These are phyloP conservation scores for Erysimum pusillum DNA, from an alignment of 441 rosid species.

Conservation along the genomic window DNA sequence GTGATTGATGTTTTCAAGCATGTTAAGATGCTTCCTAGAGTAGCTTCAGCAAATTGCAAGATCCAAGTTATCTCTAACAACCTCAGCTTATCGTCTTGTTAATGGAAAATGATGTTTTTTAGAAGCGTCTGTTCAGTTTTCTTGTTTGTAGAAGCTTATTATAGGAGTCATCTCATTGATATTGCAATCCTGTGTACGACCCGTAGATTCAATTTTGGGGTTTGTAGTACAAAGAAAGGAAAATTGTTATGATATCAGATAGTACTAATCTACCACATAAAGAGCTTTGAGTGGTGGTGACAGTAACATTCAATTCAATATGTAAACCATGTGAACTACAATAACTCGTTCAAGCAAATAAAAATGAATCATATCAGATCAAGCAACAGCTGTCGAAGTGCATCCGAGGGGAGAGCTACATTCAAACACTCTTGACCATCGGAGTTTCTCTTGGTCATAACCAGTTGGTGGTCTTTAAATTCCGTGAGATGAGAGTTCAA, in stretches of 20 bases:
- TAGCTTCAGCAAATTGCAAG: no score
- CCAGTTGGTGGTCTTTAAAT: slow-evolving; percentile 91
- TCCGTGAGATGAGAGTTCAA: slow-evolving; percentile 91
- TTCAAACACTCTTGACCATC: slow-evolving; percentile 94
- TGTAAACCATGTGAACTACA: not conserved
- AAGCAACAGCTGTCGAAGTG: slow-evolving; percentile 68
- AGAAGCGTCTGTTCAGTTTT: slow-evolving; percentile 39
- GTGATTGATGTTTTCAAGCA: no score
- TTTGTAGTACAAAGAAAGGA: slow-evolving; percentile 33
- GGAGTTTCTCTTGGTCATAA: slow-evolving; percentile 72
- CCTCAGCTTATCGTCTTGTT: no score
- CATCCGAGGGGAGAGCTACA: slow-evolving; percentile 77
- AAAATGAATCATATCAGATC: slow-evolving; percentile 43
- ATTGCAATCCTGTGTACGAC: slow-evolving; percentile 20
- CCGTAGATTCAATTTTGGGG: slow-evolving; percentile 2
- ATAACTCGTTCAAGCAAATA: slow-evolving; percentile 1
- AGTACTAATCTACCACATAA: not conserved
- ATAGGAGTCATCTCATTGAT: slow-evolving; percentile 43
- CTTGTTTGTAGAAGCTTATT: slow-evolving; percentile 30
- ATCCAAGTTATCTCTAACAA: no score
- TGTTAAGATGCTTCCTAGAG: no score
- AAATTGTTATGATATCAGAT: not conserved
- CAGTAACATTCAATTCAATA: not conserved
- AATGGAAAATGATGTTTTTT: no score
- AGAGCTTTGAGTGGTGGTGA: slow-evolving; percentile 1